Conservation (phyloP, 345 rosid species). For the Viola odorata region DNA sequence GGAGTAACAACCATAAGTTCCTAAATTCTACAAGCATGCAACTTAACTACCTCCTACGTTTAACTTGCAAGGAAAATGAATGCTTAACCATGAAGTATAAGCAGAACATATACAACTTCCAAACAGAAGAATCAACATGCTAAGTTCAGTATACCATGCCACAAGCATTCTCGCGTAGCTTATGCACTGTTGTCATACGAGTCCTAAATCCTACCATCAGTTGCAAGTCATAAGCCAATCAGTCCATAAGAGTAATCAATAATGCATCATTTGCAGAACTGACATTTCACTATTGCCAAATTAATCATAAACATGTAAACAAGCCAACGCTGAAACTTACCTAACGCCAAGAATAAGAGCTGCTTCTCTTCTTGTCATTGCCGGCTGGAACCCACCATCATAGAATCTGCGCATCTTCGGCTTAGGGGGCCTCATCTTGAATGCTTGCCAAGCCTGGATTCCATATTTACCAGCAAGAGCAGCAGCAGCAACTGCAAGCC, state of each 20-base stretch:
- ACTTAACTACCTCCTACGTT: too few relatives aligned
- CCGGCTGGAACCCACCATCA: slow-evolving; percentile 70
- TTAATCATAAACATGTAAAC: not conserved
- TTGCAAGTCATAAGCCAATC: not conserved
- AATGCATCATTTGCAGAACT: not conserved
- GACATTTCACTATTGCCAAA: not conserved
- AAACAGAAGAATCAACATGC: too few relatives aligned
- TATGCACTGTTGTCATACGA: not conserved
- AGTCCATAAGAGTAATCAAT: not conserved
- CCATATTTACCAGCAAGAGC: slow-evolving; percentile 83
- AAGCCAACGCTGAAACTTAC: slow-evolving; percentile 18
- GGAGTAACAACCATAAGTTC: too few relatives aligned
- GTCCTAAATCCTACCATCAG: not conserved
- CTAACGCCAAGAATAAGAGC: slow-evolving; percentile 74
- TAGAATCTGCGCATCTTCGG: slow-evolving; percentile 57
- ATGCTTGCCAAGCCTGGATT: slow-evolving; percentile 84
- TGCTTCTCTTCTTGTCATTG: slow-evolving; percentile 75
- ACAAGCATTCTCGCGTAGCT: not conserved
- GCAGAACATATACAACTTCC: too few relatives aligned
- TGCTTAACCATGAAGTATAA: too few relatives aligned
- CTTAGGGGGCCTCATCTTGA: slow-evolving; percentile 58
- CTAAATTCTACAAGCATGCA: too few relatives aligned
- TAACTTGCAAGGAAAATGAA: too few relatives aligned
- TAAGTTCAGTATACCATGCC: too few relatives aligned
- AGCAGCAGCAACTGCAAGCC: slow-evolving; percentile 75